Conservation (phyloP, 139 green algal genomes). For the Coccomyxa sp. region DNA sequence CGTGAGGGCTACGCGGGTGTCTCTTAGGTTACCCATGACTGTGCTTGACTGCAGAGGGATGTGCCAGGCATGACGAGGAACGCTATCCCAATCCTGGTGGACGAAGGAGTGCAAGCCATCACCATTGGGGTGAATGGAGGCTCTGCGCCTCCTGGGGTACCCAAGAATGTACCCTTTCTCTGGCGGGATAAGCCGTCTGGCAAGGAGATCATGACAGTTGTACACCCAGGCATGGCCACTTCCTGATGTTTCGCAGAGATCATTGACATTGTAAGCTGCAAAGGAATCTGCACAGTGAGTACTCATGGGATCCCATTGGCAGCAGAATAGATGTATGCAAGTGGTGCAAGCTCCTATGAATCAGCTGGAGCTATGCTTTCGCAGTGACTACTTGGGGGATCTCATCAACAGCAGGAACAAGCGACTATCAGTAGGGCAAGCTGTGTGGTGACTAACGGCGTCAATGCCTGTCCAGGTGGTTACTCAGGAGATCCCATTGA, state of each 20-base stretch:
- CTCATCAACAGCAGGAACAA: no score
- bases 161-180: conserved; percentile 33
- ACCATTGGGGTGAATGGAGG: conserved; percentile 40
- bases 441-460: neutral
- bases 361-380: no score
- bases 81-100: conserved; percentile 39
- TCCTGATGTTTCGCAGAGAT: no score
- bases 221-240: conserved; percentile 14
- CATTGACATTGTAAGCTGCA: no score
- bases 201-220: conserved; percentile 32
- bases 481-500: conserved; percentile 30
- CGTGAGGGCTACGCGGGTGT: no score
- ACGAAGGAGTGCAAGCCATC: conserved; percentile 15
- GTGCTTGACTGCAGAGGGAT: conserved; percentile 56
- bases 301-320: no score
- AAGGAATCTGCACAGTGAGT: no score
- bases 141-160: conserved; percentile 33
- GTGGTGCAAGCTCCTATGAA: no score
- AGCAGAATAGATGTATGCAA: no score
- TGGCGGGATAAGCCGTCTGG: conserved; percentile 34
- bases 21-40: neutral
- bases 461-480: conserved; percentile 17
- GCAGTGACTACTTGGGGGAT: no score
- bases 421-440: no score
- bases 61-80: conserved; percentile 56